Base-by-base conservation (phyloP, 2,329 filamentous ascomycete species). In the Didymella sp. region DNA sequence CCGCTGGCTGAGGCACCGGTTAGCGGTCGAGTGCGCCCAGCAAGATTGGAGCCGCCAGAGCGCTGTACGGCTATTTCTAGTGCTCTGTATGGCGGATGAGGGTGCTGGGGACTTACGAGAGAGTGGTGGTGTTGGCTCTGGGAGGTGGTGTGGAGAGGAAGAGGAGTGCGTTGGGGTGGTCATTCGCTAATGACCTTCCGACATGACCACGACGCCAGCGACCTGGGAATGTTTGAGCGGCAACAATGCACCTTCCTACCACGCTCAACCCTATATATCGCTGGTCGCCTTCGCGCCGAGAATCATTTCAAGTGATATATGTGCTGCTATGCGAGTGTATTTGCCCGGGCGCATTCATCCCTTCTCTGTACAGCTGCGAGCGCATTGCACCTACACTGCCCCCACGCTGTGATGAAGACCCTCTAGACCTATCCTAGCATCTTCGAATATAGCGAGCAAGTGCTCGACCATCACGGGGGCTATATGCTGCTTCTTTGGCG, bases 1-100 rank as follows among this genome's bases (percentile, higher is more conserved):
- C 73, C 72, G 73, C 68, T 67, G 60, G 66, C 62, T 72, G 71
- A 62, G 62, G 62, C 67, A 60, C 64, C 66, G 62, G 73, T 74
- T 59, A 75, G 73, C 63, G 64, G 63, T 53, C 58, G 55, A 49
- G 61, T 64, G 68, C 63, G 63, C 67, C 67, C 33, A 58, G 57
- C 49, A 61, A 49, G 38, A 57, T 63, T 56, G 48, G 50, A 47
- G 40, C 50, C 24, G 49, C 44, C 53, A 51, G 51, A 58, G 61
- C 46, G 58, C 56, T 51, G 58, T 54, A 64, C 51, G 48, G 52
- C 44, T 55, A 42, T 30, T 48, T 51, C 56, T 51, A 52, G 55
- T 45, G 56, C 48, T 52, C 37, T 61, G 51, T 45, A 58, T 55
- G 58, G 50, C 48, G 52, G 61, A 61, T 61, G 63, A 58, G 30